phyloP scores from a whole-genome alignment of 2,329 filamentous ascomycete species.

The Pseudocercospora cruenta region DNA sequence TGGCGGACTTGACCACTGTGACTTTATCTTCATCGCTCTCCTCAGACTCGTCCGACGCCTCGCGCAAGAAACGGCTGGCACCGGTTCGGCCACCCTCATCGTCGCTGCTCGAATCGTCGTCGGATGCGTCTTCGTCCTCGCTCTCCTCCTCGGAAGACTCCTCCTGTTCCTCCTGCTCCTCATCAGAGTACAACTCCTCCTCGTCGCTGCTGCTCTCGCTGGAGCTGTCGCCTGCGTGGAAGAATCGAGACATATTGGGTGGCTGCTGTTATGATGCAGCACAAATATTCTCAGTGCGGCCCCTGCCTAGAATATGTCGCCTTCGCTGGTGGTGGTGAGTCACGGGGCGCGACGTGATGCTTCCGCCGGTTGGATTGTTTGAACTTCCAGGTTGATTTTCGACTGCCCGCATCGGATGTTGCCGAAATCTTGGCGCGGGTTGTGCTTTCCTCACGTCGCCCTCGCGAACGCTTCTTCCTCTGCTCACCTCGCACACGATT shows the following conservation, averaged over 20 bases:
- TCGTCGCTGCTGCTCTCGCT: conserved; percentile 92
- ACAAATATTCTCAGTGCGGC: conserved; percentile 14
- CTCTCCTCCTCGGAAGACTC: conserved; percentile 48
- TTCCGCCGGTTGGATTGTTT: neutral
- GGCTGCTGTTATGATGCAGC: conserved; percentile 7
- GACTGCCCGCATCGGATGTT: neutral
- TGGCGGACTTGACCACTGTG: conserved; percentile 92
- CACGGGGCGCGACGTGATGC: conserved; percentile 12
- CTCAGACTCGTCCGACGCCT: conserved; percentile 63
- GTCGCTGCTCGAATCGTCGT: conserved; percentile 53
- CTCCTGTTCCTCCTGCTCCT: conserved; percentile 66
- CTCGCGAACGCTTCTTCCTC: neutral
- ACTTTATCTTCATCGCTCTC: conserved; percentile 81
- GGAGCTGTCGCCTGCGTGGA: conserved; percentile 93
- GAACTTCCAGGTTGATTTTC: neutral
- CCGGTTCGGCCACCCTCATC: conserved; percentile 67
- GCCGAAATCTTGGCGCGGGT: conserved; percentile 2
- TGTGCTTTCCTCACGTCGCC: neutral
- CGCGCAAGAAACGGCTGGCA: conserved; percentile 80
- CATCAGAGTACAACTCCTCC: conserved; percentile 87
- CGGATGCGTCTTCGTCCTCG: conserved; percentile 53
- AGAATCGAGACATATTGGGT: conserved; percentile 75
- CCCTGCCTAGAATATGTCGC: conserved; percentile 19
- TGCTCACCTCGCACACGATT: neutral
- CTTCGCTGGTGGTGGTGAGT: conserved; percentile 2